Evolutionary conservation across 139 green algal species (phyloP).

Genomic region (Auxenochlorella protothecoides): DNA sequence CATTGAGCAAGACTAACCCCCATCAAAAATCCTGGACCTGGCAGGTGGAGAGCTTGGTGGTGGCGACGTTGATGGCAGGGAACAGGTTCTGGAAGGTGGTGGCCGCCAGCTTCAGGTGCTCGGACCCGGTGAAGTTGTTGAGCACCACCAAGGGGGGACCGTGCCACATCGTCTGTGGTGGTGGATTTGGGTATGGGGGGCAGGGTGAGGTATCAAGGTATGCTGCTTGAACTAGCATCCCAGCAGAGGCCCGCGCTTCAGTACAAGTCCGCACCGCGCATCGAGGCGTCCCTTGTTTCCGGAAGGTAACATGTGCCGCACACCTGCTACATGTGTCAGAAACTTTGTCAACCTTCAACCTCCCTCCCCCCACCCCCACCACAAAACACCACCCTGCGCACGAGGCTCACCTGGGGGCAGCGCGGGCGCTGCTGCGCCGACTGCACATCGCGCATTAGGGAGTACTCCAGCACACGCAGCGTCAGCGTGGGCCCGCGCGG

Average conservation of each 20-base stretch:
- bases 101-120: conserved; percentile 70
- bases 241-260: no score
- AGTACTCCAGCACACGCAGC: conserved; percentile 71
- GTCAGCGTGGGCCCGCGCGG: conserved; percentile 89
- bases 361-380: background rate
- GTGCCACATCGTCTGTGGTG: conserved; percentile 50
- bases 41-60: conserved; percentile 54
- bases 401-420: conserved; percentile 14
- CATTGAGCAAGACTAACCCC: no score
- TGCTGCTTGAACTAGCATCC: no score
- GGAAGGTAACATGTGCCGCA: no score
- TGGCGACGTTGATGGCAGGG: conserved; percentile 88
- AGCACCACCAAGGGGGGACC: conserved; percentile 81
- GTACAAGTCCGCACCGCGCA: no score
- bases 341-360: no score
- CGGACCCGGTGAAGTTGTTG: conserved; percentile 63
- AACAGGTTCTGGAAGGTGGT: conserved; percentile 91
- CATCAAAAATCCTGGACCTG: conserved; percentile 32
- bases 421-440: conserved; percentile 50
- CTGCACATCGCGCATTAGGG: conserved; percentile 73
- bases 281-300: no score
- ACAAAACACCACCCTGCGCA: background rate
- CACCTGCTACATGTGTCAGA: no score
- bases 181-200: background rate
- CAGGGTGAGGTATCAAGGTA: no score